These are phyloP conservation scores for Ustilago shanxiensis DNA, from an alignment of 1,284 basidiomycete genomes.

Conservation along the genomic window DNA sequence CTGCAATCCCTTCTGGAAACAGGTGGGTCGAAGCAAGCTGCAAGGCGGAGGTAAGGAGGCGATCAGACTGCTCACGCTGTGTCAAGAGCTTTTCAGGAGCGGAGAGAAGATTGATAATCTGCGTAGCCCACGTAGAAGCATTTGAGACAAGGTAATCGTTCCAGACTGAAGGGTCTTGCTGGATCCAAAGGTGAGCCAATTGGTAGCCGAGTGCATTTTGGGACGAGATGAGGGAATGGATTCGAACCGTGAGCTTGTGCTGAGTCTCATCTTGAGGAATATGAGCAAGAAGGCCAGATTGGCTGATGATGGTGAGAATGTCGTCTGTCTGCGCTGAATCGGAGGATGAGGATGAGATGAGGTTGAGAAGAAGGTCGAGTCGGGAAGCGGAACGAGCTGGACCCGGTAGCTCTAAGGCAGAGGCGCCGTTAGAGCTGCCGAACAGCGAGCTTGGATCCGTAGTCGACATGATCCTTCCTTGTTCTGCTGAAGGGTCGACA, in stretches of 20 bases:
- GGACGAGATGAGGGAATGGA: slow-evolving; percentile 48
- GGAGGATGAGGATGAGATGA: slow-evolving; percentile 21
- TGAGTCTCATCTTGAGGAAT: slow-evolving; percentile 31
- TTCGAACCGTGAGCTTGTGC: slow-evolving; percentile 50
- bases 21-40: slow-evolving; percentile 30
- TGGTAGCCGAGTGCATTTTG: slow-evolving; percentile 47
- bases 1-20: slow-evolving; percentile 35
- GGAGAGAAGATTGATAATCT: slow-evolving; percentile 40
- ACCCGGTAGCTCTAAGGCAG: slow-evolving; percentile 24
- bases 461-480: slow-evolving; percentile 4
- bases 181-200: slow-evolving; percentile 44
- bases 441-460: background rate
- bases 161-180: slow-evolving; percentile 44
- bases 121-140: slow-evolving; percentile 47
- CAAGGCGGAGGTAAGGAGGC: slow-evolving; percentile 34
- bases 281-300: slow-evolving; percentile 29
- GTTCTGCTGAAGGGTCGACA: background rate
- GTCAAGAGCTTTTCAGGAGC: slow-evolving; percentile 33
- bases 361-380: slow-evolving; percentile 44
- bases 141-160: slow-evolving; percentile 40
- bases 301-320: slow-evolving; percentile 29
- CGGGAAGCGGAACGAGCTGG: slow-evolving; percentile 26
- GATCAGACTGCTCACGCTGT: slow-evolving; percentile 14
- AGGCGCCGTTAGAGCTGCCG: slow-evolving; percentile 4
- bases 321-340: slow-evolving; percentile 23